Conservation (phyloP, 2,329 filamentous ascomycete genomes). For the Orbilia oligospora region DNA sequence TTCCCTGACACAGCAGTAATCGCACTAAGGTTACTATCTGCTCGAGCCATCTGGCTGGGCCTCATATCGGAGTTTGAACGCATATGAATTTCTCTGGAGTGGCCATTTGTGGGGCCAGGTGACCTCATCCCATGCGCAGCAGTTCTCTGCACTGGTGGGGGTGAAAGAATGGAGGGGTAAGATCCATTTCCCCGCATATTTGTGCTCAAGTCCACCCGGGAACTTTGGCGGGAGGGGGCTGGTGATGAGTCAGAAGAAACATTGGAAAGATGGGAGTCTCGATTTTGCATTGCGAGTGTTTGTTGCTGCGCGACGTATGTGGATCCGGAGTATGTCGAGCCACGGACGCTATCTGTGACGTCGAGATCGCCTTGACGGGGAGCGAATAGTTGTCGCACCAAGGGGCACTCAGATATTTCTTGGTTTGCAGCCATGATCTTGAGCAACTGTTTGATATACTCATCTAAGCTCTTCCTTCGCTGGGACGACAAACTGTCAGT, state of each 20-base stretch:
- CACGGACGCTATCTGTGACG: conserved; percentile 77
- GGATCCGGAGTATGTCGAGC: conserved; percentile 57
- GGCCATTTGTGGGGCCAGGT: conserved; percentile 62
- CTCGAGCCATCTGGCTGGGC: conserved; percentile 68
- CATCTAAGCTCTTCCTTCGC: conserved; percentile 89
- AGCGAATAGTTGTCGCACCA: conserved; percentile 92
- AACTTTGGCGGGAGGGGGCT: conserved; percentile 77
- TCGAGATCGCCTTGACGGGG: conserved; percentile 93
- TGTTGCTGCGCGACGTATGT: conserved; percentile 60
- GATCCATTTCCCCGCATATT: conserved; percentile 68
- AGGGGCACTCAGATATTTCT: conserved; percentile 85
- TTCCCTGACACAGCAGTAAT: conserved; percentile 63
- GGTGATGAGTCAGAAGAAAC: conserved; percentile 76
- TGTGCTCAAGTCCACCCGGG: conserved; percentile 74
- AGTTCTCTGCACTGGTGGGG: conserved; percentile 67
- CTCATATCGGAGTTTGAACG: conserved; percentile 65
- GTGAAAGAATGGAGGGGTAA: conserved; percentile 72
- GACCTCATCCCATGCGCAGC: conserved; percentile 63
- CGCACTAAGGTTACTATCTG: conserved; percentile 72
- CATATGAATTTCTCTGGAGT: conserved; percentile 68
- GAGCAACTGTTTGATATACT: conserved; percentile 80
- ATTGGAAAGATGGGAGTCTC: conserved; percentile 76
- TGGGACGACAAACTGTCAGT: conserved; percentile 98
- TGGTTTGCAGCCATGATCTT: conserved; percentile 85
- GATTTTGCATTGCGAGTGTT: conserved; percentile 68